Evolutionary conservation across 352 stramenopile species (phyloP).

Genomic region (Globisporangium splendens): DNA sequence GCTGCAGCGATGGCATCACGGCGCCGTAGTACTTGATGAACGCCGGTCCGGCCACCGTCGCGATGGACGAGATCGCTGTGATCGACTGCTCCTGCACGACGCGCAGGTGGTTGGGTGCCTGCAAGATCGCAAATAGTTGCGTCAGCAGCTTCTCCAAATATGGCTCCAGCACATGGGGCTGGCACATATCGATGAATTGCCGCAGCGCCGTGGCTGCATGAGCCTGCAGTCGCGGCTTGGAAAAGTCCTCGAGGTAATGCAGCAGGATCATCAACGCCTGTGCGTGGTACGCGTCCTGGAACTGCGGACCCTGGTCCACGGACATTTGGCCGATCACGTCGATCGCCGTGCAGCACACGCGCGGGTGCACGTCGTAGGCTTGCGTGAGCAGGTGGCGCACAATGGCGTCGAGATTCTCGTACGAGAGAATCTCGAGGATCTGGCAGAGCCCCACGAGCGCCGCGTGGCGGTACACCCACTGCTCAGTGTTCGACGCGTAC

Average conservation of each 20-base stretch:
- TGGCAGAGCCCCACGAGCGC: slow-evolving; percentile 79
- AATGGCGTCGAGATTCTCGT: slow-evolving; percentile 64
- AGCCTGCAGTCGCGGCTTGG: slow-evolving; percentile 62
- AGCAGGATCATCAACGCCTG: slow-evolving; percentile 58
- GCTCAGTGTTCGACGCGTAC: slow-evolving; percentile 52
- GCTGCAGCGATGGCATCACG: slow-evolving; percentile 70
- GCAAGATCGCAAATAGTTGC: slow-evolving; percentile 64
- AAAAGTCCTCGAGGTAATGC: slow-evolving; percentile 60
- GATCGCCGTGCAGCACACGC: slow-evolving; percentile 81
- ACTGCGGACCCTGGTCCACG: slow-evolving; percentile 77
- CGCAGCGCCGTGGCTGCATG: slow-evolving; percentile 72
- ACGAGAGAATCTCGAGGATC: slow-evolving; percentile 71
- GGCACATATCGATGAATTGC: slow-evolving; percentile 85
- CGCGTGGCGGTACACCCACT: slow-evolving; percentile 75
- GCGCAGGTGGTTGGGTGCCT: slow-evolving; percentile 38
- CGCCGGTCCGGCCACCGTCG: slow-evolving; percentile 50
- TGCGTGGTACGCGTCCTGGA: slow-evolving; percentile 73
- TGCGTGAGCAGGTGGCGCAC: slow-evolving; percentile 66
- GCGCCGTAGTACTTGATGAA: slow-evolving; percentile 75
- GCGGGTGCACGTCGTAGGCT: slow-evolving; percentile 62
- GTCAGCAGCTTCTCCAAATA: slow-evolving; percentile 75
- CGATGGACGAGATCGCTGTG: slow-evolving; percentile 76
- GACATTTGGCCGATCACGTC: slow-evolving; percentile 78
- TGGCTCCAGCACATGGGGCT: slow-evolving; percentile 50
- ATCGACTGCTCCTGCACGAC: slow-evolving; percentile 80